phyloP scores from a whole-genome alignment of 192 early-diverging fungal species.

The Coemansia sp. region DNA sequence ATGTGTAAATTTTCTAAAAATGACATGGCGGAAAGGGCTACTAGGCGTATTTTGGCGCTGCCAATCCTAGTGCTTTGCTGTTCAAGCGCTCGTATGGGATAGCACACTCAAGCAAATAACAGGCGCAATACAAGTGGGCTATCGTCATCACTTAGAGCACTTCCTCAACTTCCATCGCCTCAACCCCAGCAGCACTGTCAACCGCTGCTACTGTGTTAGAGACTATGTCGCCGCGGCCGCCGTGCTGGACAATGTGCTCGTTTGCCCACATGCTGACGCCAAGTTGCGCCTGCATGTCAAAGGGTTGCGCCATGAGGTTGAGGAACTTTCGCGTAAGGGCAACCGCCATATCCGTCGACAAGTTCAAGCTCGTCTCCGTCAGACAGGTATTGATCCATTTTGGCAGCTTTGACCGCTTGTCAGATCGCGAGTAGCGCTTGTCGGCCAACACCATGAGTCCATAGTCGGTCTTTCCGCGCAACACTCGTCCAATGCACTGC shows the following conservation, averaged over 20 bases:
- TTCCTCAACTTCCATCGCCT: constrained; percentile 25
- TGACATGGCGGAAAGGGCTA: background rate
- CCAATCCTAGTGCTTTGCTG: background rate
- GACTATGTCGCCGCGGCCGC: constrained; percentile 19
- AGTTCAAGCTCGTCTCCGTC: constrained; percentile 83
- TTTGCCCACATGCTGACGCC: constrained; percentile 88
- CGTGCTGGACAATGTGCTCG: constrained; percentile 66
- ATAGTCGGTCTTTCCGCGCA: constrained; percentile 98
- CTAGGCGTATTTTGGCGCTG: background rate
- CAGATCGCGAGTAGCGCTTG: constrained; percentile 92
- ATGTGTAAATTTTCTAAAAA: background rate
- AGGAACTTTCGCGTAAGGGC: constrained; percentile 91
- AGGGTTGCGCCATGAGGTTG: constrained; percentile 94
- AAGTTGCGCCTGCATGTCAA: constrained; percentile 75
- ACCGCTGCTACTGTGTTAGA: background rate
- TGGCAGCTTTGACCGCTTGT: constrained; percentile 95
- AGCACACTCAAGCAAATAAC: background rate
- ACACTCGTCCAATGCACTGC: constrained; percentile 97
- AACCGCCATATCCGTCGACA: constrained; percentile 98
- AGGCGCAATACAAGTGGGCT: background rate
- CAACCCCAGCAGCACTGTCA: background rate
- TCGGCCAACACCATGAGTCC: constrained; percentile 99
- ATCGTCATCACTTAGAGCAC: background rate
- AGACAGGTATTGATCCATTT: constrained; percentile 95
- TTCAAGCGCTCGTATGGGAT: background rate